phyloP scores from a whole-genome alignment of 176 grass and related monocot genomes.

The Musa beccarii region DNA sequence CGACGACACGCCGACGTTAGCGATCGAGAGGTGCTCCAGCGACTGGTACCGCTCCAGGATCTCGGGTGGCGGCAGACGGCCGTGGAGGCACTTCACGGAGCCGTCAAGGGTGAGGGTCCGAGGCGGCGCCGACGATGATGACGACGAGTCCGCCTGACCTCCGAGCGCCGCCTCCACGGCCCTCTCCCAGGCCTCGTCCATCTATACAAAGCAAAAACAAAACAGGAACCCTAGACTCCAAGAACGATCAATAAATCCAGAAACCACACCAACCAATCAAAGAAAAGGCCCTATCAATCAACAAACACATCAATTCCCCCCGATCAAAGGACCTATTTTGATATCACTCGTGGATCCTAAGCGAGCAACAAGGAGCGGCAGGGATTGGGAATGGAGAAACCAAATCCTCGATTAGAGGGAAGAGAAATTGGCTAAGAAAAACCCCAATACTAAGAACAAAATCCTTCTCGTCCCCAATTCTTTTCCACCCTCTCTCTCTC shows the following conservation, averaged over 20 bases:
- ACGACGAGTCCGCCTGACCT: slow-evolving; percentile 5
- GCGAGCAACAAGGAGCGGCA: background rate
- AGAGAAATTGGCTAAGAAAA: background rate
- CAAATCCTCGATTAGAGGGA: background rate
- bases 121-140: slow-evolving; percentile 25
- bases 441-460: background rate
- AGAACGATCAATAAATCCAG: no score
- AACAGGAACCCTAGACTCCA: no score
- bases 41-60: slow-evolving; percentile 64
- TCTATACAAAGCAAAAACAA: slow-evolving; percentile 1
- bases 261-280: no score
- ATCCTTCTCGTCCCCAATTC: no score
- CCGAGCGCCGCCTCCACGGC: slow-evolving; percentile 73
- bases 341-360: background rate
- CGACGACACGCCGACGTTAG: slow-evolving; percentile 59
- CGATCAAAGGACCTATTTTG: background rate
- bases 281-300: no score
- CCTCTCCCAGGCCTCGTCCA: slow-evolving; percentile 90
- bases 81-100: slow-evolving; percentile 73
- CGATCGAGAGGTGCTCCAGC: slow-evolving; percentile 85
- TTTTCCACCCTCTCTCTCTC: background rate
- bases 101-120: slow-evolving; percentile 76
- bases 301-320: no score
- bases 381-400: no score
- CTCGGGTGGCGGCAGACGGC: slow-evolving; percentile 54